These are phyloP conservation scores for Dothistroma septosporum DNA, from an alignment of 2,329 filamentous ascomycete genomes.

Conservation along the genomic window DNA sequence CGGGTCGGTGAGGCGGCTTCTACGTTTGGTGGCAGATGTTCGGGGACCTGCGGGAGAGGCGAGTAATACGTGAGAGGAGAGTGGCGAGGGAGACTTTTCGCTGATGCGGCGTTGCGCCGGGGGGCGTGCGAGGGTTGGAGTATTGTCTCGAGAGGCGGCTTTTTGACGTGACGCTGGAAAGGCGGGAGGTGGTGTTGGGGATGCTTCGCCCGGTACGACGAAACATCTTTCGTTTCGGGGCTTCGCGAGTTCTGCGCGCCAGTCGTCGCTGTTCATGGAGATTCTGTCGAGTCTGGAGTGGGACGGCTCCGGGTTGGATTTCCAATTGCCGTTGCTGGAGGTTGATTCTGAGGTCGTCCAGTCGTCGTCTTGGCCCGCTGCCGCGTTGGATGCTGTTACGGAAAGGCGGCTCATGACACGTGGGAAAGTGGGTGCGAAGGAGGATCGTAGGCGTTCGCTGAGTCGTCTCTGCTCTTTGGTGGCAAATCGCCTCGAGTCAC, in stretches of 20 bases:
- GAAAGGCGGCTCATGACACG: conserved; percentile 26
- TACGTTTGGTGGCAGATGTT: background rate
- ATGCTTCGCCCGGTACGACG: conserved; percentile 34
- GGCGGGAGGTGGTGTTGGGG: conserved; percentile 34
- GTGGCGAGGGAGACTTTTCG: conserved; percentile 25
- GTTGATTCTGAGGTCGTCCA: conserved; percentile 15
- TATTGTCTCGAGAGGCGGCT: background rate
- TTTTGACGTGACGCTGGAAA: conserved; percentile 16
- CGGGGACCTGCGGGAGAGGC: conserved; percentile 1
- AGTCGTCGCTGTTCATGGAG: conserved; percentile 19
- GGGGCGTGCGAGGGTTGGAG: background rate
- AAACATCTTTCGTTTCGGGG: conserved; percentile 31
- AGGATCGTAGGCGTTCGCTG: conserved; percentile 24
- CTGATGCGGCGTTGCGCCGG: conserved; percentile 10
- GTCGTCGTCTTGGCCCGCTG: conserved; percentile 17
- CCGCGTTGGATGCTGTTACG: conserved; percentile 21
- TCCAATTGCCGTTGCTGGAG: background rate
- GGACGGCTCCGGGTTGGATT: background rate
- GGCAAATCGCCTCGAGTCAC: background rate
- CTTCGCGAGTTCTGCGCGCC: conserved; percentile 25
- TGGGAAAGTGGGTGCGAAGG: conserved; percentile 30
- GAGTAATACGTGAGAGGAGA: conserved; percentile 20
- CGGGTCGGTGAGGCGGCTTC: conserved; percentile 18
- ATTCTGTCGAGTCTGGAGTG: background rate
- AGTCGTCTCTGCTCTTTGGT: conserved; percentile 25